Conservation (phyloP, 805 yeast genomes). For the Nakazawaea wyomingensis region DNA sequence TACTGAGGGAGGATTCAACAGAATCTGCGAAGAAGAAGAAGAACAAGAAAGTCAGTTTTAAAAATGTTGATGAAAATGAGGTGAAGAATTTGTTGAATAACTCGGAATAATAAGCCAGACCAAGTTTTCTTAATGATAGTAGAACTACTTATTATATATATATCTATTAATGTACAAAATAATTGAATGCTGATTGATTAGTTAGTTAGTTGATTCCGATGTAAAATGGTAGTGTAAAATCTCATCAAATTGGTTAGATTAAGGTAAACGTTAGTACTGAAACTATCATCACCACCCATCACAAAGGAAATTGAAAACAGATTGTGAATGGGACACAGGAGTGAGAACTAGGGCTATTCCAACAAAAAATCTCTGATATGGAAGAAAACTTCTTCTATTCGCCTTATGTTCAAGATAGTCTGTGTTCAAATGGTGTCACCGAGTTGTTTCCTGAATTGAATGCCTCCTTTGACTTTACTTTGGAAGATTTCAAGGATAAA, state of each 20-base stretch:
- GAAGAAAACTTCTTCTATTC: slow-evolving; percentile 3
- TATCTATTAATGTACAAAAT: too few relatives aligned
- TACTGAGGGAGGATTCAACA: background rate
- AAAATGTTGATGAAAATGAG: slow-evolving; percentile 8
- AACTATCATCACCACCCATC: too few relatives aligned
- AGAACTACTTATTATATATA: too few relatives aligned
- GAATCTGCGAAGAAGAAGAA: background rate
- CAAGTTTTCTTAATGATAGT: too few relatives aligned
- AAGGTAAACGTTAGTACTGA: too few relatives aligned
- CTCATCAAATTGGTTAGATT: too few relatives aligned
- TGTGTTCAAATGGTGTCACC: background rate
- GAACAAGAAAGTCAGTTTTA: slow-evolving; percentile 9
- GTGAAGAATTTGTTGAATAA: slow-evolving; percentile 5
- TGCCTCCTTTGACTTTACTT: slow-evolving; percentile 6
- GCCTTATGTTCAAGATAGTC: slow-evolving; percentile 3
- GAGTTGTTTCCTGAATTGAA: slow-evolving; percentile 9
- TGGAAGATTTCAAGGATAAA: slow-evolving; percentile 7
- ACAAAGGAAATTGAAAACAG: too few relatives aligned
- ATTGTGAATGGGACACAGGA: too few relatives aligned
- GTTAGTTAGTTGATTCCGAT: too few relatives aligned
- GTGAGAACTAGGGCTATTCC: background rate
- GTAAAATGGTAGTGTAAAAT: too few relatives aligned
- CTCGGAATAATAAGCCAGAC: background rate
- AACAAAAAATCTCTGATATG: background rate
- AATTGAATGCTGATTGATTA: too few relatives aligned